Base-by-base conservation (phyloP, 164 flowering plant genomes). In the Protea cynaroides region DNA sequence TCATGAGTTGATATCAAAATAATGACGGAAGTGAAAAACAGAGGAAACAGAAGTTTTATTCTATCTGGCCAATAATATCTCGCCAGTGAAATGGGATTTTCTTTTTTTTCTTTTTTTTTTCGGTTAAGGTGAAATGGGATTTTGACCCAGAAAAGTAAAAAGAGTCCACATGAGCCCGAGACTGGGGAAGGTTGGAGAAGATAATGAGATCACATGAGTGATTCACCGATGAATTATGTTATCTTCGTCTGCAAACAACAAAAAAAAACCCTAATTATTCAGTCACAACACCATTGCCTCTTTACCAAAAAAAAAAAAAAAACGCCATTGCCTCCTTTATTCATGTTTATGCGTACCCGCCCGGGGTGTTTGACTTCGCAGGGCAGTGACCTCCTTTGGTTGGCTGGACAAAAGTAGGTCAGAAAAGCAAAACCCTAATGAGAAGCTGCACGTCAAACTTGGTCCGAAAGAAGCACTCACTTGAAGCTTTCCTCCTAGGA, bases 241-340 rank as follows among this genome's bases (percentile, higher is more conserved):
- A 63, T 65, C 85, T 81, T 79, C 76, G 9, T 56, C 53, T 10
- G 50, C 79, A 81, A 77, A 69, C 82, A 79, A 79, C 75, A 70
- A 55, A 64, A 54, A 13, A 29, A 68, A 66, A 56, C 77, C 74
- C 71, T 77, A 75, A 77, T 77, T 67, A 77, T 80, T 69, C 68
- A 57, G 29, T 21, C 67, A 58, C 62, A n/a, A n/a, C n/a, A n/a
- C n/a, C n/a, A n/a, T n/a, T n/a, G n/a, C n/a, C n/a, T n/a, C n/a
- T n/a, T n/a, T n/a, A n/a, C n/a, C n/a, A n/a, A n/a, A n/a, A n/a
- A n/a, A n/a, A n/a, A n/a, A n/a, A n/a, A n/a, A n/a, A n/a, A n/a
- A n/a, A n/a, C n/a, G n/a, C n/a, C n/a, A n/a, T n/a, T n/a, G n/a
- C n/a, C n/a, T n/a, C n/a, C n/a, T n/a, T n/a, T n/a, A n/a, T n/a